phyloP scores from a whole-genome alignment of 331 rosid genomes.

The Spiraea crenata region DNA sequence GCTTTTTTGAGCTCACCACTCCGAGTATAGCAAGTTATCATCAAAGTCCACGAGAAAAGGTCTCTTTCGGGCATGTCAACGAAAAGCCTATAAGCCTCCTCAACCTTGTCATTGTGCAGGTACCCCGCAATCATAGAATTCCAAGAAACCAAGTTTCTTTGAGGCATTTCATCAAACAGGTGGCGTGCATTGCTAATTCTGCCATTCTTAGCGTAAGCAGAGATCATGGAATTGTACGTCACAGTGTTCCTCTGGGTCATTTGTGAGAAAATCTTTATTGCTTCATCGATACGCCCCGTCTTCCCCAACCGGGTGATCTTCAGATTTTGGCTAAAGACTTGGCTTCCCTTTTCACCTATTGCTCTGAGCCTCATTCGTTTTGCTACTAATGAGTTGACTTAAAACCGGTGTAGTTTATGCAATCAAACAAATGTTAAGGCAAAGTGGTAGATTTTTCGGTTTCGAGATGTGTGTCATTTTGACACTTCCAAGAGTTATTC shows the following conservation, averaged over 20 bases:
- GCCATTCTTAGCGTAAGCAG: constrained; percentile 41
- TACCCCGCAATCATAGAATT: constrained; percentile 43
- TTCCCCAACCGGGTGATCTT: constrained; percentile 43
- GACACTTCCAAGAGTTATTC: no score
- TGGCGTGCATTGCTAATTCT: constrained; percentile 37
- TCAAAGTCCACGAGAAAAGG: constrained; percentile 40
- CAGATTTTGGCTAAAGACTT: constrained; percentile 29
- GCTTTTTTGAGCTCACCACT: constrained; percentile 37
- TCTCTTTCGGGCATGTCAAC: constrained; percentile 36
- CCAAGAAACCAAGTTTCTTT: constrained; percentile 43
- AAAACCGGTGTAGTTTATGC: no score
- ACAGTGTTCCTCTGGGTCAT: constrained; percentile 38
- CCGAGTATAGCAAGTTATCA: constrained; percentile 43
- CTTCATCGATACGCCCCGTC: constrained; percentile 39
- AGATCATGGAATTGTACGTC: constrained; percentile 47
- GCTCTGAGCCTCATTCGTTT: constrained; percentile 30
- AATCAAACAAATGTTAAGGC: no score
- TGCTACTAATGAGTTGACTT: not conserved
- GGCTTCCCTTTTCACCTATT: constrained; percentile 33
- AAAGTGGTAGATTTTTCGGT: no score
- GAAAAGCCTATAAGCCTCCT: constrained; percentile 35
- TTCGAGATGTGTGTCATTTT: no score
- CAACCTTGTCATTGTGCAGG: constrained; percentile 30
- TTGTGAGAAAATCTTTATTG: constrained; percentile 34
- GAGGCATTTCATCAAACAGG: constrained; percentile 38